phyloP scores from a whole-genome alignment of 1,284 basidiomycete genomes.

The Marasmius sp. region DNA sequence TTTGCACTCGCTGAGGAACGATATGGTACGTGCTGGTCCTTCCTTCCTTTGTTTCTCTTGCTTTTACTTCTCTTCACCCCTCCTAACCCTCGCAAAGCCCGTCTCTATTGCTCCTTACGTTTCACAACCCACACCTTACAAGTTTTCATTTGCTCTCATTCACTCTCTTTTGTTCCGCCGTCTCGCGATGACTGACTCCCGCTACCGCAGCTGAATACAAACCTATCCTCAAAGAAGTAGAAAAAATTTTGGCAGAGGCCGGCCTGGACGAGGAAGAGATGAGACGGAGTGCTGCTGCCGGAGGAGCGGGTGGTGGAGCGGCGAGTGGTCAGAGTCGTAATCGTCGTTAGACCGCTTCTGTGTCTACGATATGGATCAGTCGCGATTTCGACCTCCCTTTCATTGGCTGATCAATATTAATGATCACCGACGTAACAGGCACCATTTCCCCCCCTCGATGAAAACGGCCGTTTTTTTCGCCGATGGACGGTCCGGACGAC shows the following conservation, averaged over 20 bases:
- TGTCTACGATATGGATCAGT: not conserved
- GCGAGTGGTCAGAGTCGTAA: constrained; percentile 49
- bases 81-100: too few species aligned
- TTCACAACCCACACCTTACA: not conserved
- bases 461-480: too few species aligned
- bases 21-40: constrained; percentile 47
- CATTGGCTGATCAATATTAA: not conserved
- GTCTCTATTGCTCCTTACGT: not conserved
- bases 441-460: too few species aligned
- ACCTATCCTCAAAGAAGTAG: constrained; percentile 79
- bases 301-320: constrained; percentile 23
- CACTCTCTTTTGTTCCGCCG: constrained; percentile 10
- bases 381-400: too few species aligned
- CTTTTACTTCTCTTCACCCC: too few species aligned
- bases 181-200: not conserved
- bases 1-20: constrained; percentile 72
- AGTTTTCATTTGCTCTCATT: constrained; percentile 1
- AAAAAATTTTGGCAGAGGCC: constrained; percentile 82
- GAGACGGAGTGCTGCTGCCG: constrained; percentile 46
- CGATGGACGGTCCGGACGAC: too few species aligned
- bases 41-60: not conserved
- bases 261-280: constrained; percentile 88
- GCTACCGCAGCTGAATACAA: constrained; percentile 62
- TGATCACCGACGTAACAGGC: not conserved
- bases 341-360: constrained; percentile 35